Base-by-base conservation (phyloP, 345 rosid species). In the Leavenworthia alabamica region DNA sequence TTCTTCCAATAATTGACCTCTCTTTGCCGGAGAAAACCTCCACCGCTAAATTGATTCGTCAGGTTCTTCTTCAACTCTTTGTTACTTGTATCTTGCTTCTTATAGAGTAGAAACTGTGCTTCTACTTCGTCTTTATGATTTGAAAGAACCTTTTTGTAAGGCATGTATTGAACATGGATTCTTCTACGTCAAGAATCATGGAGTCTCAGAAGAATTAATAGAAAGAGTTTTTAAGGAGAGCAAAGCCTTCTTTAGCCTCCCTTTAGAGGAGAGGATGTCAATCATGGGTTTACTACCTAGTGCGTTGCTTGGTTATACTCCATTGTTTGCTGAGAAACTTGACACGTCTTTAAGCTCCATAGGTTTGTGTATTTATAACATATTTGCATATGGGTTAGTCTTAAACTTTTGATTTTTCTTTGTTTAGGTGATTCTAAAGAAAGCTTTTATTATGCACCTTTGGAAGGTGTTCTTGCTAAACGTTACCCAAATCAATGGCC, bases 181-280 rank as follows among this genome's bases (percentile, higher is more conserved):
- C 82, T 93, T 93, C 68, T 93, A 85, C 79, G 73, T 82, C 11
- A 80, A 82, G 71, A 87, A 93, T 71, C 99, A 93, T 59, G 97
- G 94, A 1, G 72, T 89, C 2, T 73, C 82, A 20, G 80, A 79
- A 56, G 86, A 80, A 17, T 62, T 89, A 16, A 5, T 80, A 13
- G 19, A 32, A 0, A 20, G 44, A 13, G 85, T 80, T 59, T 61
- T 86, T 2, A 62, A 68, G 19, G 83, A 82, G 83, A 82, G 85
- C 35, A 70, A 64, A 26, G 70, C 68, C 26, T 83, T 93, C 37
- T 93, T 93, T 76, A 72, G 78, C 3, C 82, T 93, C 6, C 82
- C 82, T 2, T 0, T 79, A 52, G 83, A 67, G 24, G 80, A 81
- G 51, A 93, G 81, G 62, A 73, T 77, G n/a, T n/a, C n/a, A n/a